phyloP scores from a whole-genome alignment of 345 rosid genomes.

The Acer yangbiense region DNA sequence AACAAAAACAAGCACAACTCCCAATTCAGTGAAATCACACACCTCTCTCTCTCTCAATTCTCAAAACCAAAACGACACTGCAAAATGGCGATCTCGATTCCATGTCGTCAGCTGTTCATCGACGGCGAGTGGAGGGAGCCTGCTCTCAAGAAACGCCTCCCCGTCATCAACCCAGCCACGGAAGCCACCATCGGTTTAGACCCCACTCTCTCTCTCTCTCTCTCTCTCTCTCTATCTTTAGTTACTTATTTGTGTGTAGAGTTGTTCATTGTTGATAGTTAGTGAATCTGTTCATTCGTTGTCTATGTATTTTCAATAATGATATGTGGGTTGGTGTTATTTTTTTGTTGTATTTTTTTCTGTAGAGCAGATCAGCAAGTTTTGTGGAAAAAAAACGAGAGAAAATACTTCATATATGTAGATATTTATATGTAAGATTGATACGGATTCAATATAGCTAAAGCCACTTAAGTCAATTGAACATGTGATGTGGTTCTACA shows the following conservation, averaged over 20 bases:
- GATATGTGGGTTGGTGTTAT: background rate
- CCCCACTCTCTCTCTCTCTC: background rate
- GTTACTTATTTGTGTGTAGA: background rate
- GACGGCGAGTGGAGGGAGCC: slow-evolving; percentile 90
- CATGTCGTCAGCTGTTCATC: slow-evolving; percentile 71
- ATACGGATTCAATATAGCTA: no score
- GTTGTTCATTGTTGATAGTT: background rate
- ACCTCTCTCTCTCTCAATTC: no score
- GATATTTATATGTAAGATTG: no score
- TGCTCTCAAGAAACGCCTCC: slow-evolving; percentile 62
- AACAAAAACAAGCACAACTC: no score
- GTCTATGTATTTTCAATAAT: no score
- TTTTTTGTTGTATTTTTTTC: no score
- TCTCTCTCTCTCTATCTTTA: background rate
- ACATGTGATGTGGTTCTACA: no score
- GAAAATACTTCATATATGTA: background rate
- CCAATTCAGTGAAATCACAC: no score
- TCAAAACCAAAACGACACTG: background rate
- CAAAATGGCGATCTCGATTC: slow-evolving; percentile 58
- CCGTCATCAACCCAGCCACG: slow-evolving; percentile 78
- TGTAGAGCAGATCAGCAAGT: background rate
- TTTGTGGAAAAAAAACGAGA: background rate
- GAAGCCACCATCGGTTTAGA: slow-evolving; percentile 71
- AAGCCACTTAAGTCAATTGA: no score
- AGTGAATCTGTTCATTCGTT: no score